phyloP scores from a whole-genome alignment of 495 filamentous ascomycete species.

The Pyronema omphalodes region DNA sequence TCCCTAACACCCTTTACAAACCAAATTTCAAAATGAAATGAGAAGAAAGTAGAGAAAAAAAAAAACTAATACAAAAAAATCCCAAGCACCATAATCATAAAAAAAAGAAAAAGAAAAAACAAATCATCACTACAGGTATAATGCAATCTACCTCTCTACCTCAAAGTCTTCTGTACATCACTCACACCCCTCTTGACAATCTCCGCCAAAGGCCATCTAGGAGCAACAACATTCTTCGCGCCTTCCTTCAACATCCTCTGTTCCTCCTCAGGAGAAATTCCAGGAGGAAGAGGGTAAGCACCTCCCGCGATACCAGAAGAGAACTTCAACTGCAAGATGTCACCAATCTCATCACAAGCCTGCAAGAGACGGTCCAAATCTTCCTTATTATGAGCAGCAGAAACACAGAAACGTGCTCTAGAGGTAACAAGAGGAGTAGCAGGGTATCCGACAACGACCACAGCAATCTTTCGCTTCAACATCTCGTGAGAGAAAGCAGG shows the following conservation, averaged over 20 bases:
- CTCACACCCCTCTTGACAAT: slow-evolving; percentile 59
- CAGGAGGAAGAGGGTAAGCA: slow-evolving; percentile 50
- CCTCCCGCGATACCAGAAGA: slow-evolving; percentile 86
- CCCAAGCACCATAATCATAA: no score
- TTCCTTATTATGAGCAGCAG: slow-evolving; percentile 91
- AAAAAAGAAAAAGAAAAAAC: no score
- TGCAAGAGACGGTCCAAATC: slow-evolving; percentile 79
- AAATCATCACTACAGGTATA: background rate
- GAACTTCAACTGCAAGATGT: slow-evolving; percentile 86
- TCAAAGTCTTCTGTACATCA: slow-evolving; percentile 55
- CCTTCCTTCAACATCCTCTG: slow-evolving; percentile 46
- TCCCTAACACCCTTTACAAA: no score
- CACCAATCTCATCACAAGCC: slow-evolving; percentile 84
- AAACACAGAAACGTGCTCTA: slow-evolving; percentile 86
- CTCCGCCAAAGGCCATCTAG: slow-evolving; percentile 66
- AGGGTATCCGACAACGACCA: slow-evolving; percentile 93
- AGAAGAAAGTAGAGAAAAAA: no score
- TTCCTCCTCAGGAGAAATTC: slow-evolving; percentile 49
- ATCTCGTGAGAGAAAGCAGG: slow-evolving; percentile 96
- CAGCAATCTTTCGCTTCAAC: slow-evolving; percentile 92
- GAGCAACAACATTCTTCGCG: slow-evolving; percentile 38
- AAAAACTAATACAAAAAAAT: no score
- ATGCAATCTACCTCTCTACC: no score
- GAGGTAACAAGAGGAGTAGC: slow-evolving; percentile 93
- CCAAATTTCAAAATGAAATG: no score